Evolutionary conservation across 768 basidiomycete genomes (phyloP), one percentile per base, ranked within the genome.

Genomic region (Clitopilus hobsonii): DNA sequence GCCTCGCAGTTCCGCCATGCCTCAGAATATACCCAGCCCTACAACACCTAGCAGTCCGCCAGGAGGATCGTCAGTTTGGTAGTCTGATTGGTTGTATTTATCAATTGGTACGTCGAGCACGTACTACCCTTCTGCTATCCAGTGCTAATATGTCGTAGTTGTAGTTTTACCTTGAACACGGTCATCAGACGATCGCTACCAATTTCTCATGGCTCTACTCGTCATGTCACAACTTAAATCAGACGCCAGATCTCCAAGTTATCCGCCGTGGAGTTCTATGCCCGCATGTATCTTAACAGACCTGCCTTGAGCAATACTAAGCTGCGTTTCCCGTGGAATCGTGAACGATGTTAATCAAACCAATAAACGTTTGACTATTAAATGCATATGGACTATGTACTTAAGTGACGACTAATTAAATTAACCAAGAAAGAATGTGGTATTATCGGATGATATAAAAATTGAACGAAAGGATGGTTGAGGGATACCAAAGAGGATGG

Each of bases 21-120:
- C 82, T 1, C 82, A 81, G 69, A 78, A 71, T 61, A 80, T 81
- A 52, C 80, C 78, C 13, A 70, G 68, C 53, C 72, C 73, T 1
- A 61, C 61, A 45, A 20, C 41, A 23, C 63, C 60, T 1, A 58
- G 63, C 6, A 65, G 63, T 49, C 63, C 61, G 14, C 61, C 54
- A 22, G 54, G 58, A 23, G 56, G 59, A 8, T 57, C 58, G 26
- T 51, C 49, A n/a, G 49, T 51, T 27, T 51, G 49, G 49, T 51
- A 45, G 41, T 45, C 22, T 6, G 16, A 11, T 16, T 18, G n/a
- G 3, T 18, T 45, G 22, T 45, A 45, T 20, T 45, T 45, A 18
- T 45, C 10, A 18, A 45, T 32, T 45, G 32, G 32, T 36, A 14
- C 13, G 32, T 36, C 2, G 8, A 14, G 8, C 32, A 14, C n/a